Conservation (phyloP, 176 grass and related monocot genomes). For the Chrysopogon serrulatus region DNA sequence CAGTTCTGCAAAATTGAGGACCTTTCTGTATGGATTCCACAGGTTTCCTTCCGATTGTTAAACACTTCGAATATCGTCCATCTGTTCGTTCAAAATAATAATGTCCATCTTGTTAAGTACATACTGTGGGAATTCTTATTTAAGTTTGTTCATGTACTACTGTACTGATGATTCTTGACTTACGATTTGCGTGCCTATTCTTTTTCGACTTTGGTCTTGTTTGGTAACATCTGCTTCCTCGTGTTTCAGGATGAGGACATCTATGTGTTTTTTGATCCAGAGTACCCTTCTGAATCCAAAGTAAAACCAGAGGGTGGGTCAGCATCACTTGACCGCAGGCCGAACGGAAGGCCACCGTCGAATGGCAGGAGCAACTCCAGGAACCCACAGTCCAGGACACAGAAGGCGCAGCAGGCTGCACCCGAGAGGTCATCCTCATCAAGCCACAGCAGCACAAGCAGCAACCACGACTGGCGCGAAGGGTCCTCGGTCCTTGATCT, state of each 20-base stretch:
- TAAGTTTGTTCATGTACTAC: not conserved
- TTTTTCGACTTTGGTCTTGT: not conserved
- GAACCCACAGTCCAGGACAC: conserved; percentile 45
- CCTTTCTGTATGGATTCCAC: not conserved
- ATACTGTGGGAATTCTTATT: not conserved
- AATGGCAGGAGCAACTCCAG: conserved; percentile 62
- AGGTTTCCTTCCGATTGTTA: not conserved
- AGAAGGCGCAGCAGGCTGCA: conserved; percentile 43
- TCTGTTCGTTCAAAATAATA: not conserved
- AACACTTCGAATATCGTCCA: not conserved
- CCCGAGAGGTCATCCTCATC: conserved; percentile 47
- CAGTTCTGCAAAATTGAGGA: not conserved
- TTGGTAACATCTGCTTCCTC: conserved; percentile 2
- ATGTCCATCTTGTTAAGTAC: not conserved
- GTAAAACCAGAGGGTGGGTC: conserved; percentile 57
- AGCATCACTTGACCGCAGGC: conserved; percentile 44
- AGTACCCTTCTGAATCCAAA: conserved; percentile 85
- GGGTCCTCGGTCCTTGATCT: conserved; percentile 95
- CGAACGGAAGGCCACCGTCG: conserved; percentile 44
- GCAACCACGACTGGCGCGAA: conserved; percentile 73
- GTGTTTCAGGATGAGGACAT: conserved; percentile 91
- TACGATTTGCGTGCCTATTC: not conserved
- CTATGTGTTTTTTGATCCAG: conserved; percentile 96
- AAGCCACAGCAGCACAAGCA: conserved; percentile 33
- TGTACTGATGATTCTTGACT: not conserved